Evolutionary conservation across 495 filamentous ascomycete species (phyloP).

Genomic region (Penicillium ochrochloron): DNA sequence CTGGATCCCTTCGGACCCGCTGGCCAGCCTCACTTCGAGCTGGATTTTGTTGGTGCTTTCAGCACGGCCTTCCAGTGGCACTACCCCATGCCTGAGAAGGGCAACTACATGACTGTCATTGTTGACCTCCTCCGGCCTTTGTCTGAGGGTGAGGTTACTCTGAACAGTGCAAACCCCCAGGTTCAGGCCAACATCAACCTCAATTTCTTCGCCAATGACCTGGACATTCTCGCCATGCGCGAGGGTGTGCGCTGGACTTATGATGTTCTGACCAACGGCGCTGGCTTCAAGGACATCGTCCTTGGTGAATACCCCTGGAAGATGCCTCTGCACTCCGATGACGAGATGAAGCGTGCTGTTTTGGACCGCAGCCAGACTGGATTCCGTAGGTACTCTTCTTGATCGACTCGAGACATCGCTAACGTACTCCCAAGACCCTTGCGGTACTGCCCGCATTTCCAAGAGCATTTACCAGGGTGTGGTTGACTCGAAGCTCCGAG

Average conservation of each 20-base stretch:
- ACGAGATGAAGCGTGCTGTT: conserved; percentile 59
- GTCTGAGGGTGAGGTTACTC: conserved; percentile 55
- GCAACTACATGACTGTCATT: conserved; percentile 60
- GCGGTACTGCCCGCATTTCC: conserved; percentile 57
- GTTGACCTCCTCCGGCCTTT: conserved; percentile 63
- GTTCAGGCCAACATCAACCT: conserved; percentile 62
- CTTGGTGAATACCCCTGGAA: conserved; percentile 60
- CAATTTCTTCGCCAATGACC: conserved; percentile 60
- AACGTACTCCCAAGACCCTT: conserved; percentile 42
- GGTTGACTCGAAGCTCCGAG: conserved; percentile 57
- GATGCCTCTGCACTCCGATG: conserved; percentile 61
- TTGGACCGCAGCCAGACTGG: conserved; percentile 62
- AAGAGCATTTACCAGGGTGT: conserved; percentile 58
- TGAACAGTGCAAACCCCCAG: conserved; percentile 56
- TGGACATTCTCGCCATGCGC: conserved; percentile 61
- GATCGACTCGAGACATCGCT: neutral
- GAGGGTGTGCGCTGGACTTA: conserved; percentile 60
- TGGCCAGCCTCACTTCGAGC: conserved; percentile 67
- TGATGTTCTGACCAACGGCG: conserved; percentile 59
- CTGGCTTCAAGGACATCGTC: conserved; percentile 61
- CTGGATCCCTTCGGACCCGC: conserved; percentile 62
- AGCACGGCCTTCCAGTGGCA: conserved; percentile 68
- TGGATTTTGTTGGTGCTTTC: conserved; percentile 67
- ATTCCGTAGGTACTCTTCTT: conserved; percentile 45
- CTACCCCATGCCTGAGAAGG: conserved; percentile 53